Evolutionary conservation across 2,329 filamentous ascomycete genomes (phyloP).

Genomic region (Huntiella decipiens): DNA sequence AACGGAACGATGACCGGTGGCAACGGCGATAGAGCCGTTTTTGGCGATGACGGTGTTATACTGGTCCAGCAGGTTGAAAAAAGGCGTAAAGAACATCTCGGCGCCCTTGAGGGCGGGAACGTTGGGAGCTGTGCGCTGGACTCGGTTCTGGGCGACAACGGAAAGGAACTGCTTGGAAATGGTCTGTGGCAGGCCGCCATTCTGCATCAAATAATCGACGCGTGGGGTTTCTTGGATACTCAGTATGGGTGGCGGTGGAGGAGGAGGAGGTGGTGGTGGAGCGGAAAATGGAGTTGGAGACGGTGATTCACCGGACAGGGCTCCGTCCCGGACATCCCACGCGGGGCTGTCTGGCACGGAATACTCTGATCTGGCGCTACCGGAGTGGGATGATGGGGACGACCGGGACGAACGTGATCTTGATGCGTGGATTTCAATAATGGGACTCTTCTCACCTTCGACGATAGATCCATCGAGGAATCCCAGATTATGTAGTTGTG

Average conservation of each 20-base stretch:
- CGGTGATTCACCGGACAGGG: slow-evolving; percentile 19
- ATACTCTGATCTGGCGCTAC: not conserved
- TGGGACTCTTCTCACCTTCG: slow-evolving; percentile 12
- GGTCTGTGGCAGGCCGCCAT: slow-evolving; percentile 58
- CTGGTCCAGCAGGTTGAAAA: slow-evolving; percentile 67
- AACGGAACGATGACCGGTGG: slow-evolving; percentile 88
- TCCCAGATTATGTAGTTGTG: slow-evolving; percentile 21
- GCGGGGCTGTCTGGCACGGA: not conserved
- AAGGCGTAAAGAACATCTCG: slow-evolving; percentile 61
- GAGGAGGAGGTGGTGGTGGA: slow-evolving; percentile 29
- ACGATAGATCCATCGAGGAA: slow-evolving; percentile 6
- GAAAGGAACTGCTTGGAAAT: slow-evolving; percentile 58
- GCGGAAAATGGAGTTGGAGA: slow-evolving; percentile 19
- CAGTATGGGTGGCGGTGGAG: slow-evolving; percentile 61
- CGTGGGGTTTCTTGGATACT: slow-evolving; percentile 53
- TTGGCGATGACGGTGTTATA: slow-evolving; percentile 66
- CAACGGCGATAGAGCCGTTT: slow-evolving; percentile 80
- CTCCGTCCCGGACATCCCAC: slow-evolving; percentile 4
- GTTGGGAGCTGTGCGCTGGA: slow-evolving; percentile 36
- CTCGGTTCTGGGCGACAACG: slow-evolving; percentile 30
- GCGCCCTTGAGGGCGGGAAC: slow-evolving; percentile 48
- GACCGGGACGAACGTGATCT: slow-evolving; percentile 3
- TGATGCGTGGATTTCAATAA: not conserved
- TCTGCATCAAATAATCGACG: slow-evolving; percentile 80
- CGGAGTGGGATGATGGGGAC: not conserved